phyloP scores from a whole-genome alignment of 1,139 yeast genomes.

The Pichia inconspicua region DNA sequence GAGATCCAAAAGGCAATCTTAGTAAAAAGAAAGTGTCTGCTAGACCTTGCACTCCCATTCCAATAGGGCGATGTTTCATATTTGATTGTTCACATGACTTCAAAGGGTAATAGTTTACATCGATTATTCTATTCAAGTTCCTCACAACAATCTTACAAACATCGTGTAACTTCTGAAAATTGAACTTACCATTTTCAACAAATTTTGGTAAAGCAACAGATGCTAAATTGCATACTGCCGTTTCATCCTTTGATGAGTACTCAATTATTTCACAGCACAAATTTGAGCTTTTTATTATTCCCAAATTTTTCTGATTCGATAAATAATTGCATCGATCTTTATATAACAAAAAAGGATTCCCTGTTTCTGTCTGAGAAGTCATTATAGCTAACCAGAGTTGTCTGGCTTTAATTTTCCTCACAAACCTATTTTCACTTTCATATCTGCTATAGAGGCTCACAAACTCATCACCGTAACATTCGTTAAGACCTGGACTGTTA shows the following conservation, averaged over 20 bases:
- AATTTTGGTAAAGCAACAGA: slow-evolving; percentile 46
- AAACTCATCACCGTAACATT: slow-evolving; percentile 44
- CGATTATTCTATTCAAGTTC: slow-evolving; percentile 47
- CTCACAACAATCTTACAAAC: slow-evolving; percentile 43
- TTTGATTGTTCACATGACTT: slow-evolving; percentile 43
- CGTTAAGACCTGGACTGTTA: slow-evolving; percentile 44
- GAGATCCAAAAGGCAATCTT: slow-evolving; percentile 47
- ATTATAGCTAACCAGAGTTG: slow-evolving; percentile 46
- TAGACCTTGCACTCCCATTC: slow-evolving; percentile 54
- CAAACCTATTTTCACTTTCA: slow-evolving; percentile 37
- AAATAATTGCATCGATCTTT: slow-evolving; percentile 50
- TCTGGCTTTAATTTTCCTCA: slow-evolving; percentile 39
- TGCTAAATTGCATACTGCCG: slow-evolving; percentile 51
- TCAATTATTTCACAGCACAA: slow-evolving; percentile 53
- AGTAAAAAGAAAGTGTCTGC: slow-evolving; percentile 49
- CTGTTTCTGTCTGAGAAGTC: slow-evolving; percentile 53
- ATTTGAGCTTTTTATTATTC: slow-evolving; percentile 49
- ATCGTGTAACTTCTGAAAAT: slow-evolving; percentile 43
- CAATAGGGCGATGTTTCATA: slow-evolving; percentile 48
- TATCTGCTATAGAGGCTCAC: slow-evolving; percentile 37
- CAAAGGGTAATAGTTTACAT: slow-evolving; percentile 45
- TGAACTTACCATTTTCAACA: slow-evolving; percentile 36
- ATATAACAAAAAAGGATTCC: slow-evolving; percentile 51
- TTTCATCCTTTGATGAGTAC: slow-evolving; percentile 46
- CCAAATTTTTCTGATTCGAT: slow-evolving; percentile 49